A percentile compares a stretch with the other conserved stretches of the same genome.
These are phyloP conservation scores for Podaxis sp. DNA, from an alignment of 768 basidiomycete genomes.

Conservation along the genomic window DNA sequence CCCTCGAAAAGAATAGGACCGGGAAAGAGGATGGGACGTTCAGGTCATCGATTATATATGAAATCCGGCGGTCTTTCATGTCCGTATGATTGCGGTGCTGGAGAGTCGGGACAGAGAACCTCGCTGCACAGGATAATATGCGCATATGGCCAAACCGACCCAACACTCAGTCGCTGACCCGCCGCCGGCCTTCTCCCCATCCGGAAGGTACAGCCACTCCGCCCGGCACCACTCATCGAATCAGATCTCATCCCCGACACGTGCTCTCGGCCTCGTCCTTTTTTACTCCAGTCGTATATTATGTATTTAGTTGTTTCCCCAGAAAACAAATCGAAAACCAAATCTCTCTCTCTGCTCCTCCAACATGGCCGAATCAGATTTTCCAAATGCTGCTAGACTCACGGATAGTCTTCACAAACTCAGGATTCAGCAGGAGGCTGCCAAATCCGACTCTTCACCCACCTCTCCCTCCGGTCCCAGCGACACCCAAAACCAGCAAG, in stretches of 20 bases:
- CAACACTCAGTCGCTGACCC: conserved; percentile 26
- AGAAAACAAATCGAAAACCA: background rate
- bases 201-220: conserved; percentile 11
- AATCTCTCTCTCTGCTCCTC: background rate
- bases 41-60: conserved; percentile 40
- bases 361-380: conserved; percentile 1
- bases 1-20: conserved; percentile 23
- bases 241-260: conserved; percentile 4
- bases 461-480: conserved; percentile 11
- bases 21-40: conserved; percentile 20
- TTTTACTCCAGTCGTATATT: background rate
- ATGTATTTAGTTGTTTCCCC: background rate
- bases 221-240: background rate
- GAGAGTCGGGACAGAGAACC: conserved; percentile 25
- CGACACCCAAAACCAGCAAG: conserved; percentile 1
- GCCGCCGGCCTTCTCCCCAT: conserved; percentile 10
- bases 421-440: conserved; percentile 30
- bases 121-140: conserved; percentile 36
- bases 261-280: background rate
- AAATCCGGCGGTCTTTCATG: conserved; percentile 46
- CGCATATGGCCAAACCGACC: conserved; percentile 48
- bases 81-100: conserved; percentile 47
- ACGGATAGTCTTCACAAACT: conserved; percentile 49
- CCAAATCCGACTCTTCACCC: conserved; percentile 12
- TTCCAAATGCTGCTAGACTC: conserved; percentile 30